Conservation (phyloP, 805 yeast species). For the Millerozyma acaciae region DNA sequence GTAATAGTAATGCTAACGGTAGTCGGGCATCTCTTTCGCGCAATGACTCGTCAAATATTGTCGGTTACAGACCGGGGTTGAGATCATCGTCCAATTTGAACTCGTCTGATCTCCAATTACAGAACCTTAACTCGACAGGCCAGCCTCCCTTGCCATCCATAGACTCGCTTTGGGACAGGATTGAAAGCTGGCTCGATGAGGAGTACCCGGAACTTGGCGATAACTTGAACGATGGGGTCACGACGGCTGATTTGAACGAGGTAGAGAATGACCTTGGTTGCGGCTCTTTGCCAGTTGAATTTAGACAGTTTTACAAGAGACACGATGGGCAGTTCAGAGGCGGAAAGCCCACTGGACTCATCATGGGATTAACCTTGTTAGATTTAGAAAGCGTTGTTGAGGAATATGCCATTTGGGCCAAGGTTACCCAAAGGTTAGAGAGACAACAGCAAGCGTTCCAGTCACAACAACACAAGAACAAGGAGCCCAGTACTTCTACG, state of each 20-base stretch:
- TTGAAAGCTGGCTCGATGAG: constrained; percentile 41
- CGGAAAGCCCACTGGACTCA: constrained; percentile 42
- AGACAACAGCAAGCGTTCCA: constrained; percentile 30
- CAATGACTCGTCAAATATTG: constrained; percentile 12
- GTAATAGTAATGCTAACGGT: constrained; percentile 9
- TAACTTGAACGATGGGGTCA: constrained; percentile 39
- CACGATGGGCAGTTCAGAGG: constrained; percentile 46
- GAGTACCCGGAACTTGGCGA: constrained; percentile 46
- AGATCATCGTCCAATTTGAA: constrained; percentile 40
- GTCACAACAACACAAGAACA: constrained; percentile 13
- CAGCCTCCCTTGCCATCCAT: constrained; percentile 47
- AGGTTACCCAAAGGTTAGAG: constrained; percentile 38
- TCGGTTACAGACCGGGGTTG: constrained; percentile 40
- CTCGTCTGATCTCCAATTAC: constrained; percentile 42
- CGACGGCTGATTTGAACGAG: constrained; percentile 44
- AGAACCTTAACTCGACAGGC: constrained; percentile 43
- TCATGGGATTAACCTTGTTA: constrained; percentile 40
- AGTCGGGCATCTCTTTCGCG: constrained; percentile 2
- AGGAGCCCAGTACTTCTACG: constrained; percentile 13
- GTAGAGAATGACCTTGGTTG: constrained; percentile 42
- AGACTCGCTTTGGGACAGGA: constrained; percentile 41
- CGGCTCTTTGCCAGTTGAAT: constrained; percentile 41
- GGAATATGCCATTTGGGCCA: constrained; percentile 40
- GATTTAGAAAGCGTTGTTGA: constrained; percentile 42
- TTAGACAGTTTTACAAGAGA: constrained; percentile 42